Evolutionary conservation across 2,329 filamentous ascomycete genomes (phyloP), one percentile per base, ranked within the genome.

Genomic region (Alternaria burnsii): DNA sequence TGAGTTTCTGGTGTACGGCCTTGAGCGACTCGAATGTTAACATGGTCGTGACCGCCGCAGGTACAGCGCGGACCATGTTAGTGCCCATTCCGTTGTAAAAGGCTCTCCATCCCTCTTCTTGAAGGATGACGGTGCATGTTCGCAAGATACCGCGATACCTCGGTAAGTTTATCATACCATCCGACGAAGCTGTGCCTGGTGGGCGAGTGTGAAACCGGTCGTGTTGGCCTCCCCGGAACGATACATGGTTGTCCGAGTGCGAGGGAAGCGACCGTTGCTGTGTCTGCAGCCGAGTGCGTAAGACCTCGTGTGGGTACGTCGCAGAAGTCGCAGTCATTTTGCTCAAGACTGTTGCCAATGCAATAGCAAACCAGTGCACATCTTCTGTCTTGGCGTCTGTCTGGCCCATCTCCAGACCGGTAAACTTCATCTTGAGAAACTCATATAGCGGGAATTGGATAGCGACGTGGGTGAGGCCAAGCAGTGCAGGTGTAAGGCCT

Each of bases 61-160:
- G 95, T 12, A 99, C 90, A 8, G 95, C 95, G 58, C 95, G 88
- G 84, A 98, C 93, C 88, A 99, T 92, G 80, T 99, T 99, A 50
- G 94, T 97, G 38, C 95, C 95, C 84, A 99, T 93, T 36, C 95
- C 95, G 24, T 94, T 94, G 77, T 99, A 99, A 72, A 99, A 98
- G 4, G 94, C 94, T 63, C 91, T 86, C 94, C 94, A 97, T 7
- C 95, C 95, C 79, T 99, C 95, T 78, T 99, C 95, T 34, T 83
- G 83, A 38, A 97, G 82, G 62, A 99, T 98, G 3, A 89, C 94
- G 63, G 89, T 88, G 78, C 91, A 94, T 0, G 94, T 97, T 74
- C 86, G 89, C 44, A 94, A 78, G 34, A 97, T 87, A 44, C 95
- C 95, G 66, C 83, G 86, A 77, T 99, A 98, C 60, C 83, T 80